Conservation (phyloP, 192 early-diverging fungal genomes). For the Geranomyces variabilis region DNA sequence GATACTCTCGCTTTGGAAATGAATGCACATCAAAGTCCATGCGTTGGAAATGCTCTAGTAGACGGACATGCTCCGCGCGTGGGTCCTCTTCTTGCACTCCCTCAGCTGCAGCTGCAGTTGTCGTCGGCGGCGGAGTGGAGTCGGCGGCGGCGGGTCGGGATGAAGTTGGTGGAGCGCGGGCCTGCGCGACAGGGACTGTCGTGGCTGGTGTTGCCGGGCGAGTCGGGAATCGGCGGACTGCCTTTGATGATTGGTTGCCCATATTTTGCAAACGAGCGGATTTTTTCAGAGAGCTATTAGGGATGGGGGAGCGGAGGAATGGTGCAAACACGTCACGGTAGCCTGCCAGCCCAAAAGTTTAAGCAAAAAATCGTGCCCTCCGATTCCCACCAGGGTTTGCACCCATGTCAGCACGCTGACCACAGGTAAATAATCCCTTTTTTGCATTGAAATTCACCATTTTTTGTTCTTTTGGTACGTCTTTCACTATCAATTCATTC, state of each 20-base stretch:
- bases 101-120: background rate
- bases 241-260: constrained; percentile 17
- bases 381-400: no score
- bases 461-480: no score
- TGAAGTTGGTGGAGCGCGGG: background rate
- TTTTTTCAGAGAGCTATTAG: no score
- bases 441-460: no score
- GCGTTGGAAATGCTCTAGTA: constrained; percentile 29
- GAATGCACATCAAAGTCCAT: constrained; percentile 21
- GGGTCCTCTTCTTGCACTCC: constrained; percentile 5
- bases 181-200: background rate
- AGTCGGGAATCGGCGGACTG: constrained; percentile 26
- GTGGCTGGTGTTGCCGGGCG: constrained; percentile 14
- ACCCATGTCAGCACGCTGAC: no score
- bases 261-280: background rate
- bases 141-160: background rate
- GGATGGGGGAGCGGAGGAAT: no score
- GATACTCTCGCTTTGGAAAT: constrained; percentile 16
- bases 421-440: no score
- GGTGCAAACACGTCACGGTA: no score
- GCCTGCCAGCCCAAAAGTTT: no score
- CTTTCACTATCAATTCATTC: no score
- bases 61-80: constrained; percentile 20
- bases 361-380: no score
- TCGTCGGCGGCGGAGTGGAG: background rate